phyloP scores from a whole-genome alignment of 371 early-diverging fungal genomes.

The Haplosporangium sp. region DNA sequence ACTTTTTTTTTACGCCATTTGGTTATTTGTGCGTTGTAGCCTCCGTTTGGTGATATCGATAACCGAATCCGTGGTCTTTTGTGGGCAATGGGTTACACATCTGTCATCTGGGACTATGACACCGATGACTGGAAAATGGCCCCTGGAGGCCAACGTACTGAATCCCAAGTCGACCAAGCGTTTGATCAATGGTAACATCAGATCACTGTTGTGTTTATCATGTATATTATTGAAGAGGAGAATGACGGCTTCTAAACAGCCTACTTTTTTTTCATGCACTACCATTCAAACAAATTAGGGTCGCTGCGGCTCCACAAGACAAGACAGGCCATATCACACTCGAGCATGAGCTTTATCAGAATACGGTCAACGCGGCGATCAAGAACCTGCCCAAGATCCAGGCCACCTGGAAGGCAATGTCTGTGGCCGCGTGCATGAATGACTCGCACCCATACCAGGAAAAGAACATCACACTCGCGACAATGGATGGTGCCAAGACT shows the following conservation, averaged over 20 bases:
- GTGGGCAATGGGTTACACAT: conserved; percentile 59
- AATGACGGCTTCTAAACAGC: too few species aligned
- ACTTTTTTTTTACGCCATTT: background rate
- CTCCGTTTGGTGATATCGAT: conserved; percentile 72
- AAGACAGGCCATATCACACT: conserved; percentile 65
- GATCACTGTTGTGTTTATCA: too few species aligned
- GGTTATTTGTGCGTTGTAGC: background rate
- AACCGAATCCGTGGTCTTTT: conserved; percentile 75
- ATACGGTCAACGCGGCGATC: conserved; percentile 71
- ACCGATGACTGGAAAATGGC: conserved; percentile 65
- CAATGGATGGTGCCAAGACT: conserved; percentile 33
- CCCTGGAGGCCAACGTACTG: conserved; percentile 59
- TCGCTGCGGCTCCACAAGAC: conserved; percentile 56
- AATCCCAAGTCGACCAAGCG: conserved; percentile 56
- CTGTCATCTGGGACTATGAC: conserved; percentile 66
- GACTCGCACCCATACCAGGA: conserved; percentile 65
- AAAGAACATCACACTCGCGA: conserved; percentile 38
- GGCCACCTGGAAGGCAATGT: conserved; percentile 50
- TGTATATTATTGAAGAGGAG: too few species aligned
- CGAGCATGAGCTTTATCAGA: conserved; percentile 65
- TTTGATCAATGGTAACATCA: conserved; percentile 55
- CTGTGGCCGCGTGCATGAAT: conserved; percentile 61
- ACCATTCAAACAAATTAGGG: conserved; percentile 13
- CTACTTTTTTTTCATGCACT: too few species aligned
- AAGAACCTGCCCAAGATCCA: conserved; percentile 59